Evolutionary conservation across 2,329 filamentous ascomycete species (phyloP).

Genomic region (Pyricularia sp.): DNA sequence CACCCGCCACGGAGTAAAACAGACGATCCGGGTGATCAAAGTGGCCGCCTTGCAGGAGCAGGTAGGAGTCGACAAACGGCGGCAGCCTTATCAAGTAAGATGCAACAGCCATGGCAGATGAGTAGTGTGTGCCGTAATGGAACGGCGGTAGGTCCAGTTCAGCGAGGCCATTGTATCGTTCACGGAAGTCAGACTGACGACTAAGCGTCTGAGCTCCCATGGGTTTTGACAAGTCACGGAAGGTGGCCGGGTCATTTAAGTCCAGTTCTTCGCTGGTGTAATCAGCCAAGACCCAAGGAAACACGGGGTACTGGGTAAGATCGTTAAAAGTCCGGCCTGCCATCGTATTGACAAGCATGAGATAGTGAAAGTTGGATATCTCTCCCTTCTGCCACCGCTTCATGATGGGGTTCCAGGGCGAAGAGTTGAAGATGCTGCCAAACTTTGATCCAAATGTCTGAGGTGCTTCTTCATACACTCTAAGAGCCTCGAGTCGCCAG

Average conservation of each 20-base stretch:
- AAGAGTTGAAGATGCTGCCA: slow-evolving; percentile 82
- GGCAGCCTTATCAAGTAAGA: slow-evolving; percentile 93
- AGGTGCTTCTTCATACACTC: slow-evolving; percentile 50
- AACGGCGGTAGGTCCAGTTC: slow-evolving; percentile 92
- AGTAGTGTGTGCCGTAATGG: slow-evolving; percentile 98
- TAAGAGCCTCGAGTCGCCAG: slow-evolving; percentile 84
- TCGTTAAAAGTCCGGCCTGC: slow-evolving; percentile 97
- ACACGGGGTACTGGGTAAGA: slow-evolving; percentile 94
- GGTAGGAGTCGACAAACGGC: slow-evolving; percentile 92
- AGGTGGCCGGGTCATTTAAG: slow-evolving; percentile 71
- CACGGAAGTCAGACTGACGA: slow-evolving; percentile 69
- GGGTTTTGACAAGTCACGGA: slow-evolving; percentile 86
- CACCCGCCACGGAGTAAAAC: slow-evolving; percentile 85
- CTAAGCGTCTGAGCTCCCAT: slow-evolving; percentile 84
- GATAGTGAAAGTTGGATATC: slow-evolving; percentile 96
- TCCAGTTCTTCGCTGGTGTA: slow-evolving; percentile 93
- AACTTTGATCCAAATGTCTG: slow-evolving; percentile 75
- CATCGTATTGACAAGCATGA: slow-evolving; percentile 98
- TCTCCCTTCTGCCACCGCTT: slow-evolving; percentile 88
- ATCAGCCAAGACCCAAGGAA: slow-evolving; percentile 93
- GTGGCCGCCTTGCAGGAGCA: slow-evolving; percentile 86
- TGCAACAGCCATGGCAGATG: slow-evolving; percentile 96
- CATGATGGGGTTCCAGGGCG: slow-evolving; percentile 73
- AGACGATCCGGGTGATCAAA: slow-evolving; percentile 95
- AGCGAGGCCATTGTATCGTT: slow-evolving; percentile 77